phyloP scores from a whole-genome alignment of 179 eudicot genomes.

The Beta corolliflora region DNA sequence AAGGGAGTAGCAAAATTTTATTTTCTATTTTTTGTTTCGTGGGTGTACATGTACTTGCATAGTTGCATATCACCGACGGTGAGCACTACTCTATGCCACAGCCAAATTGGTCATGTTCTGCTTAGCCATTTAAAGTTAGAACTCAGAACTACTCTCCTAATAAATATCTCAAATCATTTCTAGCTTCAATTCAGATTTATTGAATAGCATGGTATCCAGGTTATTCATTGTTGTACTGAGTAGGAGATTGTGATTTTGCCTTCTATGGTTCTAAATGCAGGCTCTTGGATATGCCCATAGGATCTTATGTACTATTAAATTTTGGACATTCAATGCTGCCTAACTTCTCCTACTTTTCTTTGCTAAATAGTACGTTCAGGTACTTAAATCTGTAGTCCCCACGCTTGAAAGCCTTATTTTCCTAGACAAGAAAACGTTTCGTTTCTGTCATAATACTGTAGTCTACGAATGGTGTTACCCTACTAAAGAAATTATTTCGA shows the following conservation, averaged over 20 bases:
- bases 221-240: background rate
- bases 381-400: constrained; percentile 31
- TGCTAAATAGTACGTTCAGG: constrained; percentile 19
- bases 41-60: background rate
- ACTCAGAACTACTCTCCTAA: background rate
- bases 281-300: constrained; percentile 13
- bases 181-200: constrained; percentile 5
- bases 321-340: constrained; percentile 14
- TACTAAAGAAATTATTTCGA: constrained; percentile 3
- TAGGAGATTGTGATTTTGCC: constrained; percentile 17
- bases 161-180: constrained; percentile 2
- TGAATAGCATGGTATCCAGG: constrained; percentile 15
- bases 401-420: background rate
- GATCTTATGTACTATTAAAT: constrained; percentile 8
- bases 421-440: constrained; percentile 8
- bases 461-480: constrained; percentile 22
- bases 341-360: constrained; percentile 11
- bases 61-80: constrained; percentile 7
- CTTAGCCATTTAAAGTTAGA: background rate
- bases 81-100: background rate
- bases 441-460: background rate
- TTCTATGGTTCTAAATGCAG: constrained; percentile 27
- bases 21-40: background rate
- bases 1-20: background rate
- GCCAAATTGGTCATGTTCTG: constrained; percentile 12